Percentiles rank a stretch among this genome's conserved stretches.
These are phyloP conservation scores for Hyaloscypha finlandica DNA, from an alignment of 495 filamentous ascomycete genomes.

Conservation along the genomic window DNA sequence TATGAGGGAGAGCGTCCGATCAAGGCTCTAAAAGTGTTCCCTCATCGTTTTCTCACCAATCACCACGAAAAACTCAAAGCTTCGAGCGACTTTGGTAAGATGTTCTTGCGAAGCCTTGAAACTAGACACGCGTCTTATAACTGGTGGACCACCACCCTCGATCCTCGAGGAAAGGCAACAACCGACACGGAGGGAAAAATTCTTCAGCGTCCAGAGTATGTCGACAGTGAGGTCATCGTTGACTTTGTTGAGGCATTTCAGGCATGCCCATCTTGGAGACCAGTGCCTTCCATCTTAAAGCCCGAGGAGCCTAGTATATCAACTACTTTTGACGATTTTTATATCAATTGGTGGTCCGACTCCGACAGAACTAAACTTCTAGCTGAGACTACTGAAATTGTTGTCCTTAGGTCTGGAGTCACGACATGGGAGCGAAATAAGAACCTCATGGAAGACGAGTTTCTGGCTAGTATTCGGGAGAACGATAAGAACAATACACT, in stretches of 20 bases:
- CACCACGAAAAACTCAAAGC: no score
- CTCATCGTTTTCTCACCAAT: no score
- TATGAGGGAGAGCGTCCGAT: no score
- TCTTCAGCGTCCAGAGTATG: conserved; percentile 37
- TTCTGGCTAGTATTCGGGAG: background rate
- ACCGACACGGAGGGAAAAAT: conserved; percentile 26
- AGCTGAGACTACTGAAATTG: background rate
- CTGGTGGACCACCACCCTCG: conserved; percentile 41
- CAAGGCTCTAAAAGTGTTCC: no score
- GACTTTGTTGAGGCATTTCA: conserved; percentile 49
- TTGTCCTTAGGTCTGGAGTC: background rate
- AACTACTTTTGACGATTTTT: background rate
- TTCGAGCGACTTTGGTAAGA: no score
- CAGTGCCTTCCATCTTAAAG: conserved; percentile 29
- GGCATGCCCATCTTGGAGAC: conserved; percentile 36
- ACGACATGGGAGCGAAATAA: background rate
- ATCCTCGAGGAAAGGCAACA: conserved; percentile 27
- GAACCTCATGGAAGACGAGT: background rate
- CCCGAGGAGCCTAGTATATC: background rate
- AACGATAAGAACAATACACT: conserved; percentile 26
- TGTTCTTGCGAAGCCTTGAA: no score
- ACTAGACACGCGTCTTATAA: conserved; percentile 43
- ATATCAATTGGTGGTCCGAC: background rate
- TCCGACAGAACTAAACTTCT: no score
- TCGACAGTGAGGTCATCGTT: conserved; percentile 53